Conservation (phyloP, 164 flowering plant species). For the Magnolia sinica region DNA sequence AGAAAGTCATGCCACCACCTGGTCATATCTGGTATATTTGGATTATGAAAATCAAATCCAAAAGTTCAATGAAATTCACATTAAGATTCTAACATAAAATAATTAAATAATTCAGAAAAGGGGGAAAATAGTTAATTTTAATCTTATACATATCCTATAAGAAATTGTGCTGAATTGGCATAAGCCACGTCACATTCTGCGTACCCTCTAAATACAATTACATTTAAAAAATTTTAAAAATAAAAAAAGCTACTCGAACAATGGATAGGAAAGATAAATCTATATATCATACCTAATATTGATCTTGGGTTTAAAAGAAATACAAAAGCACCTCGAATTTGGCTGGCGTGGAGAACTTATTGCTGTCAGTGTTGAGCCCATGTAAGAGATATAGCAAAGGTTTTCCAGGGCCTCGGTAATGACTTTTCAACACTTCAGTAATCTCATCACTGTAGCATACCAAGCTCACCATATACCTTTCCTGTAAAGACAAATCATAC, state of each 20-base stretch:
- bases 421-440: conserved; percentile 39
- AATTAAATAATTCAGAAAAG: too few species aligned
- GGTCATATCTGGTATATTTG: too few species aligned
- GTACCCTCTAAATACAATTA: too few species aligned
- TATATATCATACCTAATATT: too few species aligned
- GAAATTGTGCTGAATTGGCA: neutral
- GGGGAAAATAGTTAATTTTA: too few species aligned
- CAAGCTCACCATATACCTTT: conserved; percentile 59
- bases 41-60: too few species aligned
- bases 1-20: too few species aligned
- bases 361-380: conserved; percentile 89
- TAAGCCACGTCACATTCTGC: neutral
- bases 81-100: too few species aligned
- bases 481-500: conserved; percentile 38
- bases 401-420: conserved; percentile 44
- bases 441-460: conserved; percentile 70
- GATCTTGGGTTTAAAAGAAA: too few species aligned
- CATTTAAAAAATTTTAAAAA: too few species aligned
- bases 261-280: neutral
- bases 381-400: conserved; percentile 72
- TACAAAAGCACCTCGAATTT: conserved; percentile 52
- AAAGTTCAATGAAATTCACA: too few species aligned
- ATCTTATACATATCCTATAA: too few species aligned
- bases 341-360: conserved; percentile 74
- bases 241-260: neutral